Conservation (phyloP, 1,284 basidiomycete species). For the Coniferiporia sulphurascens region DNA sequence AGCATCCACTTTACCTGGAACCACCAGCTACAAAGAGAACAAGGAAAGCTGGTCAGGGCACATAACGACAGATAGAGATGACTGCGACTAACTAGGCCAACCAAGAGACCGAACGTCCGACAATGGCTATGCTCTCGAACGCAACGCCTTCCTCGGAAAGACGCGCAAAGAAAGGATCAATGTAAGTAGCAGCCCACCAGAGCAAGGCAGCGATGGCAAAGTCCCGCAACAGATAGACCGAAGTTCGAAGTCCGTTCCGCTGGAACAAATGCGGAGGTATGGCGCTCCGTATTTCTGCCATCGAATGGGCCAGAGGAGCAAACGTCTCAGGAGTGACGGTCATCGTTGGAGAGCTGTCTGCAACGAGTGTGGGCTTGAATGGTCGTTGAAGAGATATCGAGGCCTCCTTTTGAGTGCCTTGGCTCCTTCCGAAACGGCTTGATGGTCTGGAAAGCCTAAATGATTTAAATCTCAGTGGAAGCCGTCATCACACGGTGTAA, state of each 20-base stretch:
- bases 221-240: constrained; percentile 43
- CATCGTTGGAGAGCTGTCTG: not conserved
- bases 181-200: constrained; percentile 41
- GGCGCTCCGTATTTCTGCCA: constrained; percentile 48
- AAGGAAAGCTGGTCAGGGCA: constrained; percentile 25
- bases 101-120: constrained; percentile 1
- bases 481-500: no score
- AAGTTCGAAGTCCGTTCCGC: constrained; percentile 33
- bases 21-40: constrained; percentile 29
- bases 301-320: constrained; percentile 41
- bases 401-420: not conserved
- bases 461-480: no score
- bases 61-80: constrained; percentile 18
- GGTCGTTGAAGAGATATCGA: not conserved
- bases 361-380: not conserved
- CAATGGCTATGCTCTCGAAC: not conserved
- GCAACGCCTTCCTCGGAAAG: not conserved
- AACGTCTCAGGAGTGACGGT: constrained; percentile 25
- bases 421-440: no score
- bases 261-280: constrained; percentile 47
- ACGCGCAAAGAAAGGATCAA: constrained; percentile 40
- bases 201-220: constrained; percentile 39
- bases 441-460: no score
- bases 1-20: constrained; percentile 41
- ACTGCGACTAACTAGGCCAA: constrained; percentile 3